Evolutionary conservation across 106 monocot species (phyloP), one percentile per base, ranked within the genome.

Genomic region (Dactylorhiza incarnata): DNA sequence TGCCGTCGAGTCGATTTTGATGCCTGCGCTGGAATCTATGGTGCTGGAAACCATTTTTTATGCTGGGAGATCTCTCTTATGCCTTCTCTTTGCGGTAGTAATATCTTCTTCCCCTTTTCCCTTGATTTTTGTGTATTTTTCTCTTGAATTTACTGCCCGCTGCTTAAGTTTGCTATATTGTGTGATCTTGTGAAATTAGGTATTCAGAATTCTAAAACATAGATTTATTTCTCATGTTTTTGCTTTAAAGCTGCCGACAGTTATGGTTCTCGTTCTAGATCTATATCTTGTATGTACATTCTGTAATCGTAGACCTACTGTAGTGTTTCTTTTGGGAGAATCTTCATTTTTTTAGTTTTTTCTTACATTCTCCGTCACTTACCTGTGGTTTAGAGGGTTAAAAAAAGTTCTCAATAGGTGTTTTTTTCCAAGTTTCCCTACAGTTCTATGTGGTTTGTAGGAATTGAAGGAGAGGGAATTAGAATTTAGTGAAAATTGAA

Each of bases 61-160:
- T 20, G 72, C 72, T 4, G 72, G 47, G 23, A 72, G 49, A 22
- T 72, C 22, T 48, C 49, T 49, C 5, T 6, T 72, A 22, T 48
- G 72, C 48, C 72, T 72, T 72, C 72, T 72, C 13, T 20, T 19
- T 23, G 19, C 49, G 72, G 72, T 72, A 72, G 16, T 69, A 46
- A 6, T 69, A 15, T 69, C 0, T 4, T 7, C 49, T 13, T 72
- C 11, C 23, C 1, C 6, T 11, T 49, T 72, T 20, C 9, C 49
- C 48, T 47, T 20, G 72, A 49, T 49, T 20, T 72, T 72, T 49
- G 4, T 49, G 49, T 12, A 22, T n/a, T 49, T 49, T 70, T 72
- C 19, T 49, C 4, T 48, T 49, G 49, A 45, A 72, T 72, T 49
- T 49, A 22, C 20, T 49, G 49, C 48, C 20, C 23, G 19, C 22